Evolutionary conservation across 176 grass and related monocot species (phyloP).

Genomic region (Musa acuminata): DNA sequence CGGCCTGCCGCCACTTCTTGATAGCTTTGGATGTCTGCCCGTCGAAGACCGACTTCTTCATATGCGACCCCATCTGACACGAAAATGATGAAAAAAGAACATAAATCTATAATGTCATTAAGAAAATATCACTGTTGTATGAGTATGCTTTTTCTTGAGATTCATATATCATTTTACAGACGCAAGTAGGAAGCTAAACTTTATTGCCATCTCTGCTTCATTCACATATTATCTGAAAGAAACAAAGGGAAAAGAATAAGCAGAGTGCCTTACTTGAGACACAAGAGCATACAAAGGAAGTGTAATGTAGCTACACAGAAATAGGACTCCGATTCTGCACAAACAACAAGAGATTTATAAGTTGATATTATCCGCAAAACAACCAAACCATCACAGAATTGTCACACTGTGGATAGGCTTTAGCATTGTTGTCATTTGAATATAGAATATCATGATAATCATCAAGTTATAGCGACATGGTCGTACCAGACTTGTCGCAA

Average conservation of each 20-base stretch:
- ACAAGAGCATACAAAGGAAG: constrained; percentile 87
- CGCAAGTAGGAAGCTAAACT: too few species aligned
- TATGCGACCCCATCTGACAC: not conserved
- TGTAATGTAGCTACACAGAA: constrained; percentile 77
- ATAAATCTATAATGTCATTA: too few species aligned
- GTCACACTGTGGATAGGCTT: too few species aligned
- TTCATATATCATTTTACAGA: too few species aligned
- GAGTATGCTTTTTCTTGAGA: too few species aligned
- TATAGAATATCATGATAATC: not conserved
- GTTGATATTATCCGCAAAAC: not conserved
- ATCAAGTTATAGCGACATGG: not conserved
- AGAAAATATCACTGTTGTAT: too few species aligned
- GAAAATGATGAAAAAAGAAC: not conserved
- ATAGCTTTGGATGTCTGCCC: not conserved
- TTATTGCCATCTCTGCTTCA: not conserved
- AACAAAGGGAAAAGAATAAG: not conserved
- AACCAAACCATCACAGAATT: not conserved
- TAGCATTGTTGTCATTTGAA: not conserved
- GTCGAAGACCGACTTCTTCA: not conserved
- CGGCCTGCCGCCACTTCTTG: not conserved
- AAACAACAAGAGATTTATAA: constrained; percentile 12
- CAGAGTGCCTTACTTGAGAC: constrained; percentile 54
- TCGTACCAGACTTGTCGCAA: not conserved
- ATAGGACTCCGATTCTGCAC: constrained; percentile 48
- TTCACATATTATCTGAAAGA: not conserved